Base-by-base conservation (phyloP, 176 grass and related monocot species). In the Miscanthus lutarioriparius region DNA sequence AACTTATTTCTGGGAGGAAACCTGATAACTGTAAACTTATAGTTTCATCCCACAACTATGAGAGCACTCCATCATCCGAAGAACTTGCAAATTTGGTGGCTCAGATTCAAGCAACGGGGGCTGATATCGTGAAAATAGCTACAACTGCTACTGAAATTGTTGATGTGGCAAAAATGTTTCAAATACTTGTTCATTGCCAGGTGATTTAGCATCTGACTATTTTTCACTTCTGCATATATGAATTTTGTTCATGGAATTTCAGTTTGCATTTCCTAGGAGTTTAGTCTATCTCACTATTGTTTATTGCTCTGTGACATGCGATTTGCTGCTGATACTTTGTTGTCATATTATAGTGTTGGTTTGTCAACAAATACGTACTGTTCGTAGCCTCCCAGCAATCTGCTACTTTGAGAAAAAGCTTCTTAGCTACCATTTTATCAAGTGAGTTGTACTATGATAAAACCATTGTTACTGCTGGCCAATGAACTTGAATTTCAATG, bases 121-220 rank as follows among this genome's bases (percentile, higher is more conserved):
- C 96, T 79, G 96, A 97, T 74, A 94, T 97, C 27, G 95, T 97
- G 62, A 97, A 97, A 86, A 94, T 97, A 74, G 81, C 88, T 84
- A 97, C 95, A 2, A 97, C 95, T 35, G 95, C 92, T 81, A 87
- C 89, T 44, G 92, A 94, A 36, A 94, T 97, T 89, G 85, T 88
- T 79, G 95, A 97, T 84, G 95, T 94, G 30, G 76, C 88, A 80
- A 85, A 88, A 80, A 94, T 97, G 92, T 97, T 97, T 75, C 90
- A 94, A 89, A 80, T 94, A 58, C 86, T 94, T 49, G 86, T 84
- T 38, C 86, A 91, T 64, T 89, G 90, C 78, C 92, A 94, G 66
- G 92, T 97, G 67, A 92, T 92, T 77, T 25, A 35, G 22, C 33
- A 5, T 61, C 16, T 30, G 53, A 79, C 37, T 27, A 8, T 88